A percentile compares a stretch with the other conserved stretches of the same genome.
Conservation (phyloP, 805 yeast genomes). For the Kodamaea nitidulidarum region DNA sequence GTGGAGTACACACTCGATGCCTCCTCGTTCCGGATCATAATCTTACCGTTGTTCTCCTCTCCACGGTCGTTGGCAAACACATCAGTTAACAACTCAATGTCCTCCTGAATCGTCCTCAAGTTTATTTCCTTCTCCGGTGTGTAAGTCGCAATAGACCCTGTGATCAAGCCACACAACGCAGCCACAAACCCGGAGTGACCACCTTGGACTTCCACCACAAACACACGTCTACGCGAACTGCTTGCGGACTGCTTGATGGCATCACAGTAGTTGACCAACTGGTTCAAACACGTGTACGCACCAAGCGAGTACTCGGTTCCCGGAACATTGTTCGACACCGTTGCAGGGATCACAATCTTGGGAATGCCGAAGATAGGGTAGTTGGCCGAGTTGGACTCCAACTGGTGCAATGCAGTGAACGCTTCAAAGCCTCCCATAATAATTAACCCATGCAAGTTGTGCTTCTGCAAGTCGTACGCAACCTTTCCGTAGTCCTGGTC, state of each 20-base stretch:
- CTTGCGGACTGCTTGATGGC: constrained; percentile 77
- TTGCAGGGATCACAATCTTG: constrained; percentile 73
- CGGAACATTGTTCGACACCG: constrained; percentile 76
- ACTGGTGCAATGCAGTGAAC: constrained; percentile 63
- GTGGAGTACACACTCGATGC: constrained; percentile 68
- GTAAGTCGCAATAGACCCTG: constrained; percentile 72
- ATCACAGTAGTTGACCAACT: constrained; percentile 69
- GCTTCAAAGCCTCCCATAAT: constrained; percentile 83
- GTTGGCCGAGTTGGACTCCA: constrained; percentile 53
- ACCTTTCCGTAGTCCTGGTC: constrained; percentile 64
- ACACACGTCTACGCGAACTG: constrained; percentile 72
- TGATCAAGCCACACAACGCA: constrained; percentile 59
- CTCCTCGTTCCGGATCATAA: constrained; percentile 62
- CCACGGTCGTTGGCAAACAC: constrained; percentile 62
- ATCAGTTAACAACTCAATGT: constrained; percentile 56
- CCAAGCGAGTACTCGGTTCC: constrained; percentile 79
- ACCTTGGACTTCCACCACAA: constrained; percentile 82
- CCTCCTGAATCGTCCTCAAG: constrained; percentile 58
- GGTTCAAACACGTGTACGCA: constrained; percentile 69
- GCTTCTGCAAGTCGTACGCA: constrained; percentile 69
- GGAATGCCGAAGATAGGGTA: constrained; percentile 76
- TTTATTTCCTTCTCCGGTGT: constrained; percentile 70
- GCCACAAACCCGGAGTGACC: constrained; percentile 82
- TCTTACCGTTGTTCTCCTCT: constrained; percentile 62
- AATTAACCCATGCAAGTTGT: constrained; percentile 64